A percentile compares a stretch with the other conserved stretches of the same genome.
phyloP scores from a whole-genome alignment of 257 asterid species.

The Schizonepeta tenuifolia region DNA sequence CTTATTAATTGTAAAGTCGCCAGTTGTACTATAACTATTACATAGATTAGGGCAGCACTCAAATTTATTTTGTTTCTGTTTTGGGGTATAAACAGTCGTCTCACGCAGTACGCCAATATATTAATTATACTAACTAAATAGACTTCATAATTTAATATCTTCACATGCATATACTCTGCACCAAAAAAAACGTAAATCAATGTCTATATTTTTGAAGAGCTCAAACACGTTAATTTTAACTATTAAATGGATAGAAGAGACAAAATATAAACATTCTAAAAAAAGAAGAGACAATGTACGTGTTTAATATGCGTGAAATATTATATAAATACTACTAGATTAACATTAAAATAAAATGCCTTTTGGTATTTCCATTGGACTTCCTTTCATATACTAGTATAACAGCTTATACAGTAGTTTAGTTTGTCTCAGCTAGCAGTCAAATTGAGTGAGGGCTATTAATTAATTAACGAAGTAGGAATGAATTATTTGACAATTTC shows the following conservation, averaged over 20 bases:
- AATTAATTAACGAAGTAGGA: background rate
- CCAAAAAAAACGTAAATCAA: background rate
- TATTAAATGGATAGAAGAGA: background rate
- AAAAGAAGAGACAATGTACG: background rate
- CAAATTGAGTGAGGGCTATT: background rate
- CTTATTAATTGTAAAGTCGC: slow-evolving; percentile 8
- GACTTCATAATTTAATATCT: background rate
- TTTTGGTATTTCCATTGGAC: background rate
- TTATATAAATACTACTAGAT: background rate
- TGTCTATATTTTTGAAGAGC: too few relatives aligned
- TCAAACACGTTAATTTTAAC: background rate
- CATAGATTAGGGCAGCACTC: slow-evolving; percentile 6
- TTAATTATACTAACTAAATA: slow-evolving; percentile 6
- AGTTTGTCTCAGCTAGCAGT: background rate
- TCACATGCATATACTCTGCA: background rate
- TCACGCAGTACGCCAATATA: background rate
- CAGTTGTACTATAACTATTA: background rate
- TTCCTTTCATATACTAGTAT: background rate
- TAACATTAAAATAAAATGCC: background rate
- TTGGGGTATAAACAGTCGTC: background rate
- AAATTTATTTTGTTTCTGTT: background rate
- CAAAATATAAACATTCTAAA: too few relatives aligned
- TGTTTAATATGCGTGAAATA: slow-evolving; percentile 11
- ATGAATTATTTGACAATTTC: slow-evolving; percentile 20
- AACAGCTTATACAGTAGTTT: background rate